phyloP scores from a whole-genome alignment of 495 filamentous ascomycete species.

The Penicillium flavigenum region DNA sequence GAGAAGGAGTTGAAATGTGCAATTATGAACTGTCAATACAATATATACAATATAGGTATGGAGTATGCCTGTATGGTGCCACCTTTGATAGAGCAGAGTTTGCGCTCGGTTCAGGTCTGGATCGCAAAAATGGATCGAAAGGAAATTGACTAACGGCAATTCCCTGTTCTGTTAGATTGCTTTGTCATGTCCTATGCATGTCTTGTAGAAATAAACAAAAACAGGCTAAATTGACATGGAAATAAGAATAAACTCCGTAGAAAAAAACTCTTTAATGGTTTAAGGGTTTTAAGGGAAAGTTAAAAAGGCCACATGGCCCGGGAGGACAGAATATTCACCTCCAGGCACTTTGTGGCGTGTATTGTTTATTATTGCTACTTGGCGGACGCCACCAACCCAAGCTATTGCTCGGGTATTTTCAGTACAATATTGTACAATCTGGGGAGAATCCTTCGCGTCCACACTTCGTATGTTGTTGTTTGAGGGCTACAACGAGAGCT shows the following conservation, averaged over 20 bases:
- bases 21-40: neutral
- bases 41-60: too few relatives aligned
- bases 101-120: neutral
- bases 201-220: neutral
- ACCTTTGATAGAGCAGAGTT: neutral
- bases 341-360: neutral
- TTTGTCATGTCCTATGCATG: neutral
- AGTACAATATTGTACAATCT: too few relatives aligned
- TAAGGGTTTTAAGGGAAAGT: neutral
- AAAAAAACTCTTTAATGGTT: neutral
- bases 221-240: conserved; percentile 3
- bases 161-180: neutral
- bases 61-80: neutral
- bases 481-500: neutral
- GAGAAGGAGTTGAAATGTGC: too few relatives aligned
- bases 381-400: conserved; percentile 5
- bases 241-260: neutral
- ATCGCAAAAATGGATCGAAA: neutral
- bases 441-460: too few relatives aligned
- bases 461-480: too few relatives aligned
- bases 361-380: conserved; percentile 5
- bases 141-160: neutral
- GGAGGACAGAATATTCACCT: neutral
- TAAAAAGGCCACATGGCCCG: neutral
- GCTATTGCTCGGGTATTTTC: neutral